phyloP scores from a whole-genome alignment of 23 red algal genomes.

The Porphyridium purpureum region DNA sequence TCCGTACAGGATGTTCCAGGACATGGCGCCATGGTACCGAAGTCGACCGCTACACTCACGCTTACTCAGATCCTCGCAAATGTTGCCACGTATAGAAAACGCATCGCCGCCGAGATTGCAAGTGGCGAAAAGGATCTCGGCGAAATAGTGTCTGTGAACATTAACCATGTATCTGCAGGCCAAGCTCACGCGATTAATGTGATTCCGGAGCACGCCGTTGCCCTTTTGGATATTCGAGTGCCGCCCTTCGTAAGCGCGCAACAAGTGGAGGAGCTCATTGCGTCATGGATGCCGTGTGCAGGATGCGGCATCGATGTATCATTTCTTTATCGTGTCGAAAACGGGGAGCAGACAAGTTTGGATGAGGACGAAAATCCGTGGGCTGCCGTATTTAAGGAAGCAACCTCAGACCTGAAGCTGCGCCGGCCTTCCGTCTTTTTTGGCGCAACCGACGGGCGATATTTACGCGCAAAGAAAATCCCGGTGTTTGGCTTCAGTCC shows the following conservation, averaged over 20 bases:
- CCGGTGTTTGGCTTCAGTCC: conserved; percentile 59
- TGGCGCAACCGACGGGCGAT: conserved; percentile 69
- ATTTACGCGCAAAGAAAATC: conserved; percentile 27
- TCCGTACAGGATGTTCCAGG: conserved; percentile 23
- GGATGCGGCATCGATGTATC: conserved; percentile 14
- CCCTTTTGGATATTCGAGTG: conserved; percentile 86
- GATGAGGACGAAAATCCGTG: too few species aligned
- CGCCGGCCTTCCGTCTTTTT: conserved; percentile 35
- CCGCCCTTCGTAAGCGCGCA: conserved; percentile 27
- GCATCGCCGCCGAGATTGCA: conserved; percentile 1
- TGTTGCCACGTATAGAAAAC: conserved; percentile 22
- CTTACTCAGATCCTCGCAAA: conserved; percentile 17
- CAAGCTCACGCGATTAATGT: conserved; percentile 54
- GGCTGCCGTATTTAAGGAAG: too few species aligned
- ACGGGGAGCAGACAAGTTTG: conserved; percentile 6
- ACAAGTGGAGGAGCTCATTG: conserved; percentile 23
- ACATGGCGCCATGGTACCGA: conserved; percentile 66
- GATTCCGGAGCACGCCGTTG: conserved; percentile 42
- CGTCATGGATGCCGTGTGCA: conserved; percentile 13
- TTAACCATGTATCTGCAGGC: conserved; percentile 42
- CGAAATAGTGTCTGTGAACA: conserved; percentile 47
- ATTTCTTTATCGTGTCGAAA: conserved; percentile 8
- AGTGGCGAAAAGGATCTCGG: conserved; percentile 20
- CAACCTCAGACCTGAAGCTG: too few species aligned
- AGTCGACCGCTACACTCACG: conserved; percentile 31